Conservation (phyloP, 1,139 yeast species). For the Schizosaccharomyces versatilis region DNA sequence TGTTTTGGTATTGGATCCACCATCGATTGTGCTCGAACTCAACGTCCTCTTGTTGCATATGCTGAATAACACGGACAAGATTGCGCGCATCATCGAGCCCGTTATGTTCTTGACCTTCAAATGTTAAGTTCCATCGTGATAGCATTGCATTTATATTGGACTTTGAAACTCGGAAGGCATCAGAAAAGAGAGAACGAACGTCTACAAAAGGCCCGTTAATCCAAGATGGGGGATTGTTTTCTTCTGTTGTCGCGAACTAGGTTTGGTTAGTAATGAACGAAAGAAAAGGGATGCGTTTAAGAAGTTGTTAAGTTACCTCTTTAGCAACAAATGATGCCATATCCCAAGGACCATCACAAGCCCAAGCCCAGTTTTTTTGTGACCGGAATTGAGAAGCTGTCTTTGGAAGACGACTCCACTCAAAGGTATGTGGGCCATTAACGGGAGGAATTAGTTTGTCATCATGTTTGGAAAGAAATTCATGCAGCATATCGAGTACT, state of each 20-base stretch:
- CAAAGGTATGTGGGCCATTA: background rate
- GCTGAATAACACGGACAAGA: constrained; percentile 11
- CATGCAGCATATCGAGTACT: constrained; percentile 11
- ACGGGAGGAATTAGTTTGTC: constrained; percentile 4
- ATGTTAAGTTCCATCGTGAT: constrained; percentile 5
- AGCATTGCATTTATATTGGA: constrained; percentile 10
- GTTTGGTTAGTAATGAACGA: background rate
- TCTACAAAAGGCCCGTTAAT: constrained; percentile 14
- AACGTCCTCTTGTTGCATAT: constrained; percentile 5
- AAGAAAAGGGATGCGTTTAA: too few relatives aligned
- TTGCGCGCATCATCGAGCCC: constrained; percentile 13
- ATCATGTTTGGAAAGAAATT: constrained; percentile 11
- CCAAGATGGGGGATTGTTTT: constrained; percentile 11
- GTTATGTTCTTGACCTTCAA: constrained; percentile 12
- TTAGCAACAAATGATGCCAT: constrained; percentile 14
- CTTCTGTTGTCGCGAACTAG: background rate
- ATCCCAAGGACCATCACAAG: constrained; percentile 15
- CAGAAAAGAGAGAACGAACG: constrained; percentile 11
- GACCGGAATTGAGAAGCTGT: background rate
- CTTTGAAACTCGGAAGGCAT: constrained; percentile 3
- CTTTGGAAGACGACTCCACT: background rate
- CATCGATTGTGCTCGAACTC: constrained; percentile 6
- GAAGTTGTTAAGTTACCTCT: constrained; percentile 9
- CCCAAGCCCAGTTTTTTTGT: constrained; percentile 14
- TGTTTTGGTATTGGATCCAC: constrained; percentile 1